phyloP scores from a whole-genome alignment of 192 early-diverging fungal genomes.

The Coemansia umbellata region DNA sequence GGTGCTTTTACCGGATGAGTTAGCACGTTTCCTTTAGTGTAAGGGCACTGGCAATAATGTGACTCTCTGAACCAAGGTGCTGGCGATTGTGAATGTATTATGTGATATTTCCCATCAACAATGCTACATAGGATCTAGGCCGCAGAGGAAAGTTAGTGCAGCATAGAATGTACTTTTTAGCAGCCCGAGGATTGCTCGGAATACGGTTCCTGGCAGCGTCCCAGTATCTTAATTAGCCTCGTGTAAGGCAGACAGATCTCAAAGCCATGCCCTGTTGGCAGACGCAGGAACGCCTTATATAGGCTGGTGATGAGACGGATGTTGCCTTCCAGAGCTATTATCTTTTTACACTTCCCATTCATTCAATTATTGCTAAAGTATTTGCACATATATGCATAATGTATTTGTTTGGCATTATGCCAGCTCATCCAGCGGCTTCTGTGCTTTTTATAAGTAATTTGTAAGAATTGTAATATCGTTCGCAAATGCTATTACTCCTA shows the following conservation, averaged over 20 bases:
- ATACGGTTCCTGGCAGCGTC: neutral
- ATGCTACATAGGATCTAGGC: constrained; percentile 1
- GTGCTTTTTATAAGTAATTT: neutral
- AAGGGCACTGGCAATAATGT: neutral
- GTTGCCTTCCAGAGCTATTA: neutral
- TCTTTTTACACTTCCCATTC: neutral
- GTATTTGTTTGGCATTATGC: neutral
- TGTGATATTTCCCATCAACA: neutral
- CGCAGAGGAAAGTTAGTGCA: no score
- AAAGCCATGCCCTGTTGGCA: neutral
- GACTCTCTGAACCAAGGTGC: neutral
- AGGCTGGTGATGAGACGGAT: neutral
- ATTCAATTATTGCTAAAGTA: neutral
- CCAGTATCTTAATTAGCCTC: neutral
- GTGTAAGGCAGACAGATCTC: neutral
- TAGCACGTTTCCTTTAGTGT: neutral
- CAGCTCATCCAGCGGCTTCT: neutral
- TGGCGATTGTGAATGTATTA: neutral
- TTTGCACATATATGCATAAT: neutral
- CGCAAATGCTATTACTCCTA: neutral
- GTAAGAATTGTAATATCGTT: no score
- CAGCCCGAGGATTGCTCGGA: neutral
- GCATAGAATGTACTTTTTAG: neutral
- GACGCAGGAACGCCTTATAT: constrained; percentile 5
- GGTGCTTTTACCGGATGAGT: neutral